Conservation (phyloP, 2,329 filamentous ascomycete species). For the Bipolaris zeicola region DNA sequence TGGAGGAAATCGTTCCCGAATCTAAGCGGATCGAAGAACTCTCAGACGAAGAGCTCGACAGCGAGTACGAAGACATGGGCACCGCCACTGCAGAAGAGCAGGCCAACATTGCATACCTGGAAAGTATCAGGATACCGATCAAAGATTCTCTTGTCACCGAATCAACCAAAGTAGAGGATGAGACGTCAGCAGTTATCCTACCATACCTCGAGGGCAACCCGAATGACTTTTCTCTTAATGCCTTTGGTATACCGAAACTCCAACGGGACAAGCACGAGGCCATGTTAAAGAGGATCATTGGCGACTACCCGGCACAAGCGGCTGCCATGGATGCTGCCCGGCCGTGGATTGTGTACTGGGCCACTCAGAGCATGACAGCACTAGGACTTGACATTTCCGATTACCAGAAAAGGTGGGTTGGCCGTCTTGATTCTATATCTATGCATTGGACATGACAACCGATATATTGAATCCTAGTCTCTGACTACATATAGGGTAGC, state of each 20-base stretch:
- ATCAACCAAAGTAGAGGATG: conserved; percentile 70
- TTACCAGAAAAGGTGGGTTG: conserved; percentile 69
- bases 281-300: conserved; percentile 64
- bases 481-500: conserved; percentile 58
- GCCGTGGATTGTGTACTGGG: conserved; percentile 97
- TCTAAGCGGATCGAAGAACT: conserved; percentile 44
- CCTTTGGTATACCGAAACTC: conserved; percentile 75
- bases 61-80: conserved; percentile 47
- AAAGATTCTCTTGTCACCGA: conserved; percentile 69
- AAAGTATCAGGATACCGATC: conserved; percentile 58
- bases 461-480: neutral
- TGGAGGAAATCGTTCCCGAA: conserved; percentile 35
- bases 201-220: conserved; percentile 66
- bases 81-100: conserved; percentile 33
- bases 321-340: conserved; percentile 81
- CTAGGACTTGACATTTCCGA: conserved; percentile 73
- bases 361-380: conserved; percentile 72
- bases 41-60: conserved; percentile 37
- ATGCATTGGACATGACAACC: neutral
- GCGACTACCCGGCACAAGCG: conserved; percentile 70
- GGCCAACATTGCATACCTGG: conserved; percentile 38
- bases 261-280: conserved; percentile 64
- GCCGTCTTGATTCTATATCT: neutral
- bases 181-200: conserved; percentile 71
- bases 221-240: conserved; percentile 64